Percentiles rank a stretch among this genome's conserved stretches.
phyloP scores from a whole-genome alignment of 805 yeast genomes.

The Debaryomyces tyrocola region DNA sequence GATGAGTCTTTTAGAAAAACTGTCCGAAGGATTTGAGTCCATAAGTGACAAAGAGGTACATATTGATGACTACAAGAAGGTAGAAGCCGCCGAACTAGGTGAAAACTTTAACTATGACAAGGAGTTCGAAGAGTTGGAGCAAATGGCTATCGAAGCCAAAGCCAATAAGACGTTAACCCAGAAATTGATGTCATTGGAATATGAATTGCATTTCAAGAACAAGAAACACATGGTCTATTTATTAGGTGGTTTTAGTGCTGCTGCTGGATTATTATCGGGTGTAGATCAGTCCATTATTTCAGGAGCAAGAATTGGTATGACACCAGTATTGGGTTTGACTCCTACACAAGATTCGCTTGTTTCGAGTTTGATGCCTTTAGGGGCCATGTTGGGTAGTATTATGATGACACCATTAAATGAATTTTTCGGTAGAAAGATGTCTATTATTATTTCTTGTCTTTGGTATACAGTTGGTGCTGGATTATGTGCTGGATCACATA shows the following conservation, averaged over 20 bases:
- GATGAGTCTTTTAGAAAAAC: constrained; percentile 4
- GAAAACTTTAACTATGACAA: constrained; percentile 30
- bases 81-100: constrained; percentile 3
- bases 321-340: constrained; percentile 38
- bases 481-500: constrained; percentile 48
- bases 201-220: constrained; percentile 42
- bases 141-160: constrained; percentile 27
- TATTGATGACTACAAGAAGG: not conserved
- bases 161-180: constrained; percentile 34
- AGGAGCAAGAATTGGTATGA: constrained; percentile 60
- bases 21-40: not conserved
- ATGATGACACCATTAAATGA: constrained; percentile 60
- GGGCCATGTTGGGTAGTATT: constrained; percentile 64
- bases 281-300: constrained; percentile 66
- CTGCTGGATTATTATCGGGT: constrained; percentile 67
- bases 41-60: constrained; percentile 2
- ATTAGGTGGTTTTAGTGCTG: constrained; percentile 55
- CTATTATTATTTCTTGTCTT: constrained; percentile 57
- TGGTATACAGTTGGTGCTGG: constrained; percentile 63
- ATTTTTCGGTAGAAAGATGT: constrained; percentile 52
- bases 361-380: constrained; percentile 64
- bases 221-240: constrained; percentile 47
- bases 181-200: constrained; percentile 35
- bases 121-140: constrained; percentile 34
- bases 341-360: constrained; percentile 51